A percentile compares a stretch with the other conserved stretches of the same genome.
Conservation (phyloP, 306 rosid genomes). For the Cucumis sativus region Cucumber_9930_V3 NC_026661.2:15207501-15208000, state of each 20-base stretch:
- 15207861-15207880: not conserved
- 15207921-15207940: not conserved
- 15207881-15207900: not conserved
- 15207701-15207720: constrained; percentile 29
- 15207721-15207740: constrained; percentile 32
- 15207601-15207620: constrained; percentile 31
- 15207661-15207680: constrained; percentile 26
- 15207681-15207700: constrained; percentile 34
- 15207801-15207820: not conserved
- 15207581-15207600: constrained; percentile 63
- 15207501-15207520: not conserved
- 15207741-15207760: not conserved
- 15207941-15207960: too few relatives aligned
- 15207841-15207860: not conserved
- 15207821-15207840: not conserved
- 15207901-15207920: not conserved
- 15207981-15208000: not conserved
- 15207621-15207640: constrained; percentile 74
- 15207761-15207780: not conserved
- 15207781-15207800: not conserved
- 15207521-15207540: not conserved
- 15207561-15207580: constrained; percentile 47
- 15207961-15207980: too few relatives aligned
- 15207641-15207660: constrained; percentile 27
- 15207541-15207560: constrained; percentile 60